These are phyloP conservation scores for Cutaneotrichosporon cyanovorans DNA, from an alignment of 1,284 basidiomycete genomes.

Conservation along the genomic window DNA sequence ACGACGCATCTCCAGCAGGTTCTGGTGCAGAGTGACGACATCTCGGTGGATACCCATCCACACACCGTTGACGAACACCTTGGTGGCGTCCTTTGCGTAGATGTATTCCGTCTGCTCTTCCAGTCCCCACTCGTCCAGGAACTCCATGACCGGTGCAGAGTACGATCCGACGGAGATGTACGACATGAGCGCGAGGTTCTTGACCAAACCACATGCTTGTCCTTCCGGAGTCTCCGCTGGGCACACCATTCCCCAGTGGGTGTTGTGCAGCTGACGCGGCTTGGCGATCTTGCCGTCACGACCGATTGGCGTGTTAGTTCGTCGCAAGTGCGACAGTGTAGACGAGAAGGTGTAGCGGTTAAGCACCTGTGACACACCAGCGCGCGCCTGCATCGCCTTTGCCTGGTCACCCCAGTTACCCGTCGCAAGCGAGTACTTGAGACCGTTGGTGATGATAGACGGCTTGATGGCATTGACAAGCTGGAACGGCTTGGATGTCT, in stretches of 20 bases:
- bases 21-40: constrained; percentile 83
- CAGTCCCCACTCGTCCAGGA: constrained; percentile 96
- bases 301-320: constrained; percentile 96
- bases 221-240: constrained; percentile 99
- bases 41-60: constrained; percentile 99
- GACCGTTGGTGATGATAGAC: constrained; percentile 94
- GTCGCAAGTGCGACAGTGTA: constrained; percentile 92
- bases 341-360: constrained; percentile 99
- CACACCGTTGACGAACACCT: constrained; percentile 98
- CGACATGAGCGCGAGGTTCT: constrained; percentile 95
- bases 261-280: constrained; percentile 97
- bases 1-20: constrained; percentile 82
- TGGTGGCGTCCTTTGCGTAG: constrained; percentile 76
- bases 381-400: constrained; percentile 95
- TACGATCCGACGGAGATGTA: constrained; percentile 97
- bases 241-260: constrained; percentile 99
- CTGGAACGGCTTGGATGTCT: constrained; percentile 92
- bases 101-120: constrained; percentile 87
- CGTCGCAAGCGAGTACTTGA: constrained; percentile 96
- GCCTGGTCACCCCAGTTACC: constrained; percentile 99
- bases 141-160: constrained; percentile 94
- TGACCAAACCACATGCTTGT: constrained; percentile 97
- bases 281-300: constrained; percentile 99
- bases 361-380: constrained; percentile 96
- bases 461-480: constrained; percentile 87